Conservation (phyloP, 2,329 filamentous ascomycete species). For the Fusarium sororula region DNA sequence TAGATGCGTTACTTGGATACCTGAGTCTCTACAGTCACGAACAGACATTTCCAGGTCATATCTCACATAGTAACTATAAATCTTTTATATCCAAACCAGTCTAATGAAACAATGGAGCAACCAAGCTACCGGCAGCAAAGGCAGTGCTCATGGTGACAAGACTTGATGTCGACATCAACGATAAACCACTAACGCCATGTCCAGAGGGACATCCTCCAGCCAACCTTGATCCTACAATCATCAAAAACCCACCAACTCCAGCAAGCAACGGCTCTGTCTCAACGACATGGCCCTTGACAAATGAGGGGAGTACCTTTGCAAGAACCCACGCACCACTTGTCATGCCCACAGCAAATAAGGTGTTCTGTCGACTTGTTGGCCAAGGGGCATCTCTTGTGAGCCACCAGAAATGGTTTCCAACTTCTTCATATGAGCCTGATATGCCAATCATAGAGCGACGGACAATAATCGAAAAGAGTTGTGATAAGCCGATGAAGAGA, state of each 20-base stretch:
- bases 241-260: constrained; percentile 62
- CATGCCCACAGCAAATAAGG: constrained; percentile 64
- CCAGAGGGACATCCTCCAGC: constrained; percentile 75
- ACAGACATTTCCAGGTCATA: neutral
- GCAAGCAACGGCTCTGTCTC: constrained; percentile 53
- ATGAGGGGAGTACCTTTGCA: constrained; percentile 45
- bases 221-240: constrained; percentile 68
- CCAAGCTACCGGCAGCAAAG: constrained; percentile 60
- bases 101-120: constrained; percentile 44
- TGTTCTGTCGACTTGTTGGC: constrained; percentile 52
- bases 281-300: constrained; percentile 39
- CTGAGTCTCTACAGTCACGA: neutral
- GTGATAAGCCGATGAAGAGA: constrained; percentile 65
- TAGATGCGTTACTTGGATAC: neutral
- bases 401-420: constrained; percentile 64
- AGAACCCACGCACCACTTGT: constrained; percentile 56
- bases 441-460: constrained; percentile 67
- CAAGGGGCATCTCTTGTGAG: constrained; percentile 45
- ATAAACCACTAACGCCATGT: constrained; percentile 74
- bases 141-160: constrained; percentile 67
- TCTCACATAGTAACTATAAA: neutral
- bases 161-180: constrained; percentile 69
- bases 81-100: neutral
- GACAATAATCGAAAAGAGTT: constrained; percentile 63
- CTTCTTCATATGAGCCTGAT: constrained; percentile 69